Evolutionary conservation across 139 green algal genomes (phyloP).

Genomic region (Volvox africanus): DNA sequence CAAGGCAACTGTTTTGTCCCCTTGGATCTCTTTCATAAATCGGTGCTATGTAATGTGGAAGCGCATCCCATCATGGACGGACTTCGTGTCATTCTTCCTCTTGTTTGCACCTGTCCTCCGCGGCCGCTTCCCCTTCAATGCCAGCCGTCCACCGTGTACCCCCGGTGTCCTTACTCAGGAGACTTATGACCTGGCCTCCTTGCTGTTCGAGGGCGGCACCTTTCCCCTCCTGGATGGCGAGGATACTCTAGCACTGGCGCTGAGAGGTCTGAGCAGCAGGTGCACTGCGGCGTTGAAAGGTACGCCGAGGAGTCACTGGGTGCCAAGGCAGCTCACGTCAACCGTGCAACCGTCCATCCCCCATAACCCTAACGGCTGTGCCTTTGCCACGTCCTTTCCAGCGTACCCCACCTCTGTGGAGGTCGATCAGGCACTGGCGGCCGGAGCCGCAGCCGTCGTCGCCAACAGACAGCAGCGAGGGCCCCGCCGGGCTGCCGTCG

Average conservation of each 20-base stretch:
- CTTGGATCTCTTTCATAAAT: no score
- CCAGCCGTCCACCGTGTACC: not conserved
- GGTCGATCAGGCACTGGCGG: conserved; percentile 25
- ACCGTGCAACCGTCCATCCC: not conserved
- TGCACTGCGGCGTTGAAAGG: conserved; percentile 16
- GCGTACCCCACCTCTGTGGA: conserved; percentile 34
- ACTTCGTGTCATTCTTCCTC: no score
- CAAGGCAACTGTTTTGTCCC: no score
- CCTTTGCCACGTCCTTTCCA: not conserved
- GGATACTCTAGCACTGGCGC: conserved; percentile 20
- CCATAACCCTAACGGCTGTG: not conserved
- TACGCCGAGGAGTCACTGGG: not conserved
- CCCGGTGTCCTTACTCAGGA: not conserved
- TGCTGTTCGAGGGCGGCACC: conserved; percentile 31
- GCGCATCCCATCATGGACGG: no score
- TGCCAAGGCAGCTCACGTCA: not conserved
- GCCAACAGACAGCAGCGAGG: not conserved
- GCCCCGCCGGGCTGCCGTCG: not conserved
- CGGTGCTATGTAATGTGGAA: no score
- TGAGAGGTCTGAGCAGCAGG: not conserved
- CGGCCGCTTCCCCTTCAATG: not conserved
- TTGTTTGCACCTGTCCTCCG: not conserved
- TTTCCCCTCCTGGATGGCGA: conserved; percentile 24
- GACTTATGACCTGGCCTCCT: conserved; percentile 10
- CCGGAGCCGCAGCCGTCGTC: not conserved